Evolutionary conservation across 2,329 filamentous ascomycete genomes (phyloP), one percentile per base, ranked within the genome.

Genomic region (Scleromitrula shiraiana): DNA sequence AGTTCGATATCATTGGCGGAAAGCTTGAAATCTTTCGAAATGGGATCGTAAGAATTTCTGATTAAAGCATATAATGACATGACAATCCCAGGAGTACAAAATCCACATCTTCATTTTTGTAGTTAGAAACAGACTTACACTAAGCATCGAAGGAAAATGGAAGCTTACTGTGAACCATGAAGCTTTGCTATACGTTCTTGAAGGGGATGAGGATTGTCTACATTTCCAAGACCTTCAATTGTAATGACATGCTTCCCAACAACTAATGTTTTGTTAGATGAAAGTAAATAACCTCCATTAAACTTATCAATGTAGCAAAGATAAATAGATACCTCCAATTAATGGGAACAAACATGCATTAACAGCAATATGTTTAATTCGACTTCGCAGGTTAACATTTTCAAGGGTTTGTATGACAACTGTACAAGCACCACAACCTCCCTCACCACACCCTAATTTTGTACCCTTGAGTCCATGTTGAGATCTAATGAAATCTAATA

Each of bases 211-310:
- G 91, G 91, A 37, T 76, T 78, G 64, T 90, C 83, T 22, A 86
- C 81, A 64, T 83, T 85, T 15, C 91, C 91, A 58, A 97, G 94
- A 4, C 91, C 91, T 68, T 97, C 91, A 33, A 97, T 83, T 1
- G 91, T 97, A 63, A 97, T 89, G 61, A 96, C 87, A 76, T 97
- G 91, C 65, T 97, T 97, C 37, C 91, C 91, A 64, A 96, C 90
- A 41, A 96, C 77, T 56, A 59, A 87, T 23, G 26, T 35, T 14
- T 30, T 15, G 14, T 40, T 8, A 49, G 22, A 40, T 26, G 4
- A 24, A 7, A 33, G 19, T 8, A 26, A 23, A 9, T 12, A 17
- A n/a, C n/a, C n/a, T n/a, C n/a, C n/a, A n/a, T n/a, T n/a, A n/a
- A n/a, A n/a, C n/a, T n/a, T n/a, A n/a, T n/a, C 33, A n/a, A 36